Base-by-base conservation (phyloP, 1,139 yeast genomes). In the Zhuliangozyma blackwelliae region DNA sequence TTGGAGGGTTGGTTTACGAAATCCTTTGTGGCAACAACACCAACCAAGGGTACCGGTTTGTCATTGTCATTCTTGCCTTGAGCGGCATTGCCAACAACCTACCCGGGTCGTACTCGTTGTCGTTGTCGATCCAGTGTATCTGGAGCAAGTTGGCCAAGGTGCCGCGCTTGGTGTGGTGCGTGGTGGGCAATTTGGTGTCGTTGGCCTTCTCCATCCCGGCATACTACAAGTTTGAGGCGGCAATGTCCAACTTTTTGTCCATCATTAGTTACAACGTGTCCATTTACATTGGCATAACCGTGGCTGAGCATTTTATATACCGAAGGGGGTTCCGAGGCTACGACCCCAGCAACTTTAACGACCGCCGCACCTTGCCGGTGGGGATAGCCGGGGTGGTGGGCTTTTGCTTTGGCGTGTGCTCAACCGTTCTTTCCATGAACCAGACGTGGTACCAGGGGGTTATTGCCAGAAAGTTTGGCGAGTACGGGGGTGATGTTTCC, bases 381-480 rank as follows among this genome's bases (percentile, higher is more conserved):
- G 64, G 64, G 2, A 39, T 54, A 31, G 63, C 62, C 3, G 61
- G 62, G 5, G 39, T 55, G 2, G 41, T 52, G 26, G 63, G 55
- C 2, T 58, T 59, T 37, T 34, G 41, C 5, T 56, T 50, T 33
- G 65, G 64, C 3, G 48, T 57, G n/a, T 52, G 53, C 20, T 52
- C 62, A n/a, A 55, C 63, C 2, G 57, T 57, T 2, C 41, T 59
- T 16, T 49, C 56, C 12, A 59, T 58, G 63, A 43, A 57, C 38
- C 64, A 60, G 40, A 47, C 60, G 1, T 59, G 63, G 63, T 59
- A 59, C 40, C 52, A 43, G 23, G 62, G 63, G 7, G 59, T 57
- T 2, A 51, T 58, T 33, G 55, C 62, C 6, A 43, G 45, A 26
- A 48, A 41, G 28, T 45, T 56, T 23, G 43, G 44, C 3, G 38